Evolutionary conservation across 2,329 filamentous ascomycete species (phyloP).

Genomic region (Colletotrichum echinochloae): DNA sequence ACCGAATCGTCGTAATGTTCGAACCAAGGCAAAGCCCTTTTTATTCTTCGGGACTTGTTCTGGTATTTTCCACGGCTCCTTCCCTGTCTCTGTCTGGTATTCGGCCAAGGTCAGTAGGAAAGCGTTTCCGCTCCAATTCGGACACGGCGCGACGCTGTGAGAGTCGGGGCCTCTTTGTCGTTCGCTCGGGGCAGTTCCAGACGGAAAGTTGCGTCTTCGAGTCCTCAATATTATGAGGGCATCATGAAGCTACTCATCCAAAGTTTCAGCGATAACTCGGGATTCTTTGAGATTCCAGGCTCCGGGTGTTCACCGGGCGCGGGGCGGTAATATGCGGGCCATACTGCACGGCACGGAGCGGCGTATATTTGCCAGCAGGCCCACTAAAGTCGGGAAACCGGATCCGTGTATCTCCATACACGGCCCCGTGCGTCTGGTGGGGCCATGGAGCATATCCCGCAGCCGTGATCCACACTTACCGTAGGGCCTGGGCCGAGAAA

Average conservation of each 20-base stretch:
- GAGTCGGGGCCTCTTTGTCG: not conserved
- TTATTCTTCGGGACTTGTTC: no score
- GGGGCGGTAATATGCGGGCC: not conserved
- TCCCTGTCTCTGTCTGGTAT: not conserved
- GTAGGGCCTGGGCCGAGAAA: not conserved
- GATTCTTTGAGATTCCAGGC: not conserved
- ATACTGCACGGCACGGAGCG: not conserved
- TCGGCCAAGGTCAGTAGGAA: not conserved
- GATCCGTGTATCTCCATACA: not conserved
- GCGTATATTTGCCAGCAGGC: not conserved
- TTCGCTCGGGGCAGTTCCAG: not conserved
- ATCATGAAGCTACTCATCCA: not conserved
- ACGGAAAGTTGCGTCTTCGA: not conserved
- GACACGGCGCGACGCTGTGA: not conserved
- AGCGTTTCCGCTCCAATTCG: not conserved
- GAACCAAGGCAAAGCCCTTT: no score
- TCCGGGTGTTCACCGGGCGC: not conserved
- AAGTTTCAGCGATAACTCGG: not conserved
- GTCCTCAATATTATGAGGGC: no score
- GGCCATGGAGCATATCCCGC: no score
- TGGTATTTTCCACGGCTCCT: no score
- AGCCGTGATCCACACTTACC: not conserved
- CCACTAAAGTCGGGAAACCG: rapidly evolving
- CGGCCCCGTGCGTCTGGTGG: no score
- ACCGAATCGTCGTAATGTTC: not conserved